Evolutionary conservation across 768 basidiomycete genomes (phyloP).

Genomic region (Porpolomopsis calyptriformis): DNA sequence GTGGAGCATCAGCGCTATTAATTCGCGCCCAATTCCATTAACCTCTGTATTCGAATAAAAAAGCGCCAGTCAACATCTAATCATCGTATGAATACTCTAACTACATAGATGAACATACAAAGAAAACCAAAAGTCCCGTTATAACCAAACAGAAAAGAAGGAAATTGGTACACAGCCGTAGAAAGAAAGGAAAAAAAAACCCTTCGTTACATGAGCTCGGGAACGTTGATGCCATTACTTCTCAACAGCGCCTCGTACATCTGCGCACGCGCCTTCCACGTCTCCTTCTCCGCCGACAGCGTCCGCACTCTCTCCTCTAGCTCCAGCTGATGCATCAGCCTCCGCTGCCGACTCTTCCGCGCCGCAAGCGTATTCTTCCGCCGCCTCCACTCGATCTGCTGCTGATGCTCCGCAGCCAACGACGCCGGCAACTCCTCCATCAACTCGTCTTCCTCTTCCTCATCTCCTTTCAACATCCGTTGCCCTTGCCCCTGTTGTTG

Average conservation of each 20-base stretch:
- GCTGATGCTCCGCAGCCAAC: constrained; percentile 41
- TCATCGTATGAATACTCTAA: too few species aligned
- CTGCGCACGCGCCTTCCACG: constrained; percentile 49
- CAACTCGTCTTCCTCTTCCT: constrained; percentile 44
- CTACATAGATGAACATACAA: too few species aligned
- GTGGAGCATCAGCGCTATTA: too few species aligned
- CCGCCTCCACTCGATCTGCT: constrained; percentile 70
- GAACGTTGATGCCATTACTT: constrained; percentile 47
- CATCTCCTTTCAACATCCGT: constrained; percentile 28
- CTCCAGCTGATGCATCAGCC: constrained; percentile 55
- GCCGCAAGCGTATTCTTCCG: constrained; percentile 82
- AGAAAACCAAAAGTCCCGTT: too few species aligned
- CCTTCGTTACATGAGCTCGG: constrained; percentile 32
- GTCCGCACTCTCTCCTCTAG: constrained; percentile 48
- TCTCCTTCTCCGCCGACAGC: constrained; percentile 47
- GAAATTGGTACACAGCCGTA: too few species aligned
- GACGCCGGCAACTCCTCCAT: constrained; percentile 28
- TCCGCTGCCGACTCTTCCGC: constrained; percentile 65
- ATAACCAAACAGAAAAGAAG: too few species aligned
- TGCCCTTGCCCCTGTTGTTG: constrained; percentile 29
- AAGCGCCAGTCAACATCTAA: too few species aligned
- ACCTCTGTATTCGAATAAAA: too few species aligned
- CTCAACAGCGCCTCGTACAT: constrained; percentile 42
- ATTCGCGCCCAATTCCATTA: too few species aligned
- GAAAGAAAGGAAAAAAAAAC: too few species aligned